phyloP scores from a whole-genome alignment of 306 rosid genomes.

The Comarum palustre region DNA sequence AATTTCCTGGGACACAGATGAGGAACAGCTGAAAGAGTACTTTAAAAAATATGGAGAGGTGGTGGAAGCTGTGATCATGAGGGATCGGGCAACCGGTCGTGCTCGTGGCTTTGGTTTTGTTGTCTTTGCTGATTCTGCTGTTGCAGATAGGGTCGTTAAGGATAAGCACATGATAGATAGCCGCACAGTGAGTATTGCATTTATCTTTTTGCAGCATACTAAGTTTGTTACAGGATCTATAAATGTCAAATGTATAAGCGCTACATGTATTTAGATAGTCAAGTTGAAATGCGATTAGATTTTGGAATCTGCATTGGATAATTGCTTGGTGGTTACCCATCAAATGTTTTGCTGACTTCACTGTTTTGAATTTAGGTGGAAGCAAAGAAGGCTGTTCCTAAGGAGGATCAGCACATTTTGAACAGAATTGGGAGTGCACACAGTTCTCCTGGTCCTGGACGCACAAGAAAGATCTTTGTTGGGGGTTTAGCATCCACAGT shows the following conservation, averaged over 20 bases:
- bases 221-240: slow-evolving; percentile 1
- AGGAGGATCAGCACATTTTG: slow-evolving; percentile 71
- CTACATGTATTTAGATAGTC: background rate
- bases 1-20: slow-evolving; percentile 96
- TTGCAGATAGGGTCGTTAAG: slow-evolving; percentile 81
- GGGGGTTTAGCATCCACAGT: slow-evolving; percentile 90
- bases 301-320: slow-evolving; percentile 37
- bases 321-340: slow-evolving; percentile 7
- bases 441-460: slow-evolving; percentile 75
- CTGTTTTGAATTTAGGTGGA: slow-evolving; percentile 65
- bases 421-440: slow-evolving; percentile 51
- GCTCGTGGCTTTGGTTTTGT: slow-evolving; percentile 94
- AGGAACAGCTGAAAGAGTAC: slow-evolving; percentile 81
- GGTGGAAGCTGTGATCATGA: slow-evolving; percentile 91
- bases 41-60: slow-evolving; percentile 85
- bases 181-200: slow-evolving; percentile 67
- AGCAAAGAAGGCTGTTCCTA: slow-evolving; percentile 96
- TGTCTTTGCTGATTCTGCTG: slow-evolving; percentile 79
- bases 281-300: slow-evolving; percentile 22
- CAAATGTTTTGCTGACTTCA: slow-evolving; percentile 32
- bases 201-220: slow-evolving; percentile 10
- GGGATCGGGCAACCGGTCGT: slow-evolving; percentile 92
- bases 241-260: background rate
- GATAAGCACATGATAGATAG: slow-evolving; percentile 89
- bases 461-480: slow-evolving; percentile 83